Percentiles rank a stretch among this genome's conserved stretches.
These are phyloP conservation scores for Leptodontidium sp. DNA, from an alignment of 2,329 filamentous ascomycete genomes.

Conservation along the genomic window DNA sequence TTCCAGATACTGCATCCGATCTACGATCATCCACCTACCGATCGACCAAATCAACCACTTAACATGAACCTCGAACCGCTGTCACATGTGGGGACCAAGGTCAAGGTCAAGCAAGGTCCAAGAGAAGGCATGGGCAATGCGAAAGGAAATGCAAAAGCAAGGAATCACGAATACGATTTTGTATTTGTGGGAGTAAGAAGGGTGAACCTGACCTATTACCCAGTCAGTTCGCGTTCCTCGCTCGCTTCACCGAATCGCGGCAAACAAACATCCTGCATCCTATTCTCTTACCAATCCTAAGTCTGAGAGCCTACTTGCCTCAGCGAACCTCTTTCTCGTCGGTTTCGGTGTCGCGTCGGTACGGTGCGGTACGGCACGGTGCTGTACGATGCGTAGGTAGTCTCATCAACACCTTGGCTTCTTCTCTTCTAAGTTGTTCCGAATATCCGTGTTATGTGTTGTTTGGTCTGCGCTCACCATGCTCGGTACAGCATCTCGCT, in stretches of 20 bases:
- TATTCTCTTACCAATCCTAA: no score
- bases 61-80: background rate
- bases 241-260: background rate
- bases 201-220: no score
- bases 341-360: background rate
- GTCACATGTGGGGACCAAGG: no score
- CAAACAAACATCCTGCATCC: background rate
- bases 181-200: no score
- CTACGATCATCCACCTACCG: background rate
- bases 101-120: no score
- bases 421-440: background rate
- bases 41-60: background rate
- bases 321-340: background rate
- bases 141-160: no score
- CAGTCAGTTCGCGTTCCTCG: background rate
- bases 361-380: background rate
- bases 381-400: background rate
- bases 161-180: no score
- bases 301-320: background rate
- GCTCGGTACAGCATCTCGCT: background rate
- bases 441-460: constrained; percentile 3
- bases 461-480: background rate
- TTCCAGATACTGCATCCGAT: background rate
- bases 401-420: constrained; percentile 5
- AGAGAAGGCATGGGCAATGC: no score